phyloP scores from a whole-genome alignment of 768 basidiomycete genomes.

The Floccularia luteovirens region DNA sequence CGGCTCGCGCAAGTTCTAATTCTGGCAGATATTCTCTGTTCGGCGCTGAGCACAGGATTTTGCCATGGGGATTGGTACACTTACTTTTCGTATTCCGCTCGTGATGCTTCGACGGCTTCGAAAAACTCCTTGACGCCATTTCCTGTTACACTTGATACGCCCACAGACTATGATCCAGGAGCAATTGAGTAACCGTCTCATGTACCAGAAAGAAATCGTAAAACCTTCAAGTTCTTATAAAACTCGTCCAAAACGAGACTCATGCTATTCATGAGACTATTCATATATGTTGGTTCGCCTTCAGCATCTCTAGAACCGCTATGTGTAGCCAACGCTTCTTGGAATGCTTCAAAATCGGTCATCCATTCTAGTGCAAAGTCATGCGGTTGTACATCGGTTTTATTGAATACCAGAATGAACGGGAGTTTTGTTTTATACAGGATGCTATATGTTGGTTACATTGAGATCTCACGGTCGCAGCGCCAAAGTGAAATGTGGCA shows the following conservation, averaged over 20 bases:
- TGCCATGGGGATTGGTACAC: constrained; percentile 12
- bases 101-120: constrained; percentile 80
- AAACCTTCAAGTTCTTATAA: constrained; percentile 89
- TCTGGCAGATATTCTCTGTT: constrained; percentile 89
- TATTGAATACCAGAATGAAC: constrained; percentile 98
- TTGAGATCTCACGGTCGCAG: no score
- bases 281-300: constrained; percentile 96
- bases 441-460: no score
- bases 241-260: constrained; percentile 97
- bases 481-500: no score
- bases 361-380: constrained; percentile 97
- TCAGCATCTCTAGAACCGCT: constrained; percentile 62
- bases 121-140: constrained; percentile 90
- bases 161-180: constrained; percentile 61
- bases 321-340: constrained; percentile 74
- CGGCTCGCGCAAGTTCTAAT: constrained; percentile 60
- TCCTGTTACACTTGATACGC: constrained; percentile 95
- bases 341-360: constrained; percentile 95
- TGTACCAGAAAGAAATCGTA: background rate
- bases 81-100: constrained; percentile 85
- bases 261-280: constrained; percentile 98
- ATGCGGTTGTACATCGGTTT: constrained; percentile 88
- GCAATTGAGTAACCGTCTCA: background rate
- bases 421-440: constrained; percentile 97
- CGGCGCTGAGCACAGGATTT: constrained; percentile 2